Evolutionary conservation across 2,329 filamentous ascomycete species (phyloP), one percentile per base, ranked within the genome.

Genomic region (Ophiostoma pallidulum): DNA sequence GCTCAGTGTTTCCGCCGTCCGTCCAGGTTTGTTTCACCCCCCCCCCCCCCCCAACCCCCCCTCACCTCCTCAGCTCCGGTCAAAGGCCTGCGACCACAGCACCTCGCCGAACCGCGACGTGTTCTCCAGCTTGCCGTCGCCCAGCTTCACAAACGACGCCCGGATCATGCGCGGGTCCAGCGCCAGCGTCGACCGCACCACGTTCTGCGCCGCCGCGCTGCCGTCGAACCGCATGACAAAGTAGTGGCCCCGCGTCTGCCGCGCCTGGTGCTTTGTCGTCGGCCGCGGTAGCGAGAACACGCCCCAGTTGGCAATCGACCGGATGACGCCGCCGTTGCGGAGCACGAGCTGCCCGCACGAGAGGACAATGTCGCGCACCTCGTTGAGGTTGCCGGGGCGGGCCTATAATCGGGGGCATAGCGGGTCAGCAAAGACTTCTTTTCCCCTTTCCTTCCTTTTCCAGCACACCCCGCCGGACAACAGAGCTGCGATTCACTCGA

Each of bases 211-310:
- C 43, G 72, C 66, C 8, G 81, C 70, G 51, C 82, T 84, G 48
- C 84, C 71, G 65, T 98, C 92, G 73, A 95, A 98, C 58, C 92
- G 86, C 85, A 98, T 86, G 61, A 94, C 85, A 67, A 98, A 98
- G 75, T 98, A 94, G 72, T 97, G 90, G 47, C 92, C 92, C 57
- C 81, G 77, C 55, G 78, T 78, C 75, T 97, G 84, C 56, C 80
- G 81, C 58, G 84, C 80, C 69, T 96, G 89, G 66, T 94, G 83
- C 62, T 84, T 83, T 53, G 81, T 82, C 50, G 82, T 75, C 53
- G 87, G 80, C 57, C 82, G 84, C 41, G 92, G 91, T 16, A 98
- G 83, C 41, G 83, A 75, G 70, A 92, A 96, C 57, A 86, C 77
- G 62, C 92, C 92, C 92, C 92, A 98, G 75, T 98, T 98, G 57